A percentile compares a stretch with the other conserved stretches of the same genome.
These are phyloP conservation scores for Dryas alaskensis DNA, from an alignment of 306 rosid species.

Conservation along the genomic window DNA sequence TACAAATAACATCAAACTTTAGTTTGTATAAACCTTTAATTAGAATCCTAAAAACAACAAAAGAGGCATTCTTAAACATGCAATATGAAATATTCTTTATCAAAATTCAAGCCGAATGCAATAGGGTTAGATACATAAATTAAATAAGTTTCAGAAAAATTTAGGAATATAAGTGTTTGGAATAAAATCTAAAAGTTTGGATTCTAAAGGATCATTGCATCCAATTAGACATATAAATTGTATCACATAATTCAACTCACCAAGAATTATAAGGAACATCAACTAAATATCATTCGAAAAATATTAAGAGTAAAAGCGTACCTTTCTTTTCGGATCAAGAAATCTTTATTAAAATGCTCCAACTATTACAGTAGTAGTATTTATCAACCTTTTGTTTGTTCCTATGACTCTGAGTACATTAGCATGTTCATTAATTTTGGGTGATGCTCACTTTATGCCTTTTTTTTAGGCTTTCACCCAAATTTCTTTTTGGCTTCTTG, in stretches of 20 bases:
- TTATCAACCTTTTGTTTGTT: too few species aligned
- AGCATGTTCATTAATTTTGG: too few species aligned
- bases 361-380: too few species aligned
- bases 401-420: too few species aligned
- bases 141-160: background rate
- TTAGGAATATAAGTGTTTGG: constrained; percentile 1
- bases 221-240: background rate
- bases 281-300: constrained; percentile 4
- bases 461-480: too few species aligned
- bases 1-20: background rate
- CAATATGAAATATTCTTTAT: background rate
- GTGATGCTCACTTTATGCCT: too few species aligned
- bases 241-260: background rate
- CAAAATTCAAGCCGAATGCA: background rate
- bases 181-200: background rate
- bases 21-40: background rate
- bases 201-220: background rate
- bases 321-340: background rate
- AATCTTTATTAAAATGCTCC: too few species aligned
- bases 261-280: constrained; percentile 3
- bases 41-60: background rate
- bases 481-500: too few species aligned
- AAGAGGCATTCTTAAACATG: background rate
- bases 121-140: background rate
- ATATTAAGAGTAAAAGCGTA: background rate